Base-by-base conservation (phyloP, 179 eudicot genomes). In the Beta macrorhiza region DNA sequence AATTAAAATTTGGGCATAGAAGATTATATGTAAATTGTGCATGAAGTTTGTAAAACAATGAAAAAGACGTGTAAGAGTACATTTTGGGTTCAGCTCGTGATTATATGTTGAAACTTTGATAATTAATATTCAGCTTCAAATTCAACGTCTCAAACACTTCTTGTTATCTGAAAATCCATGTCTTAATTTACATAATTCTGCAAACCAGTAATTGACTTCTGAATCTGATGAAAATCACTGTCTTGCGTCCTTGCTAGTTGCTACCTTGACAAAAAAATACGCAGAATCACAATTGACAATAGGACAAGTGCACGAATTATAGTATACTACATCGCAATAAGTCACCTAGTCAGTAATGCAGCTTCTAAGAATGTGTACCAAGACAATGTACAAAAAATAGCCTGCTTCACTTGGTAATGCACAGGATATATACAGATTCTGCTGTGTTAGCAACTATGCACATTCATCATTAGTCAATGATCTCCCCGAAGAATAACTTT, bases 351-450 rank as follows among this genome's bases (percentile, higher is more conserved):
- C 74, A 71, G 22, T 10, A n/a, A 19, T 49, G 32, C 12, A 70
- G 55, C 75, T 45, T 69, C 17, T 12, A 32, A n/a, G 29, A 45
- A 32, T 45, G 2, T 14, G 20, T 6, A 20, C 79, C 59, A 77
- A 47, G 57, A 44, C 44, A 14, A 45, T 47, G 8, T 8, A 68
- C 55, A 78, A 53, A 77, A 25, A 56, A 57, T 17, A 25, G 64
- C 49, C 15, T 15, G 77, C 56, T 51, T 74, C 49, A 55, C 7
- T 42, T 79, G 45, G 49, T n/a, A 58, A 69, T 11, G 67, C 65
- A 57, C 78, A 58, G 5, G 25, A 56, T 37, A 56, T 74, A 3
- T 75, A 75, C 77, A 79, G 5, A 22, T 59, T 79, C 14, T 61
- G 25, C 74, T 25, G 11, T 68, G 57, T 22, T 7, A 79, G 49